Evolutionary conservation across 73 alveolate genomes (phyloP), one percentile per base, ranked within the genome.

Genomic region (Paramecium biaurelia): DNA sequence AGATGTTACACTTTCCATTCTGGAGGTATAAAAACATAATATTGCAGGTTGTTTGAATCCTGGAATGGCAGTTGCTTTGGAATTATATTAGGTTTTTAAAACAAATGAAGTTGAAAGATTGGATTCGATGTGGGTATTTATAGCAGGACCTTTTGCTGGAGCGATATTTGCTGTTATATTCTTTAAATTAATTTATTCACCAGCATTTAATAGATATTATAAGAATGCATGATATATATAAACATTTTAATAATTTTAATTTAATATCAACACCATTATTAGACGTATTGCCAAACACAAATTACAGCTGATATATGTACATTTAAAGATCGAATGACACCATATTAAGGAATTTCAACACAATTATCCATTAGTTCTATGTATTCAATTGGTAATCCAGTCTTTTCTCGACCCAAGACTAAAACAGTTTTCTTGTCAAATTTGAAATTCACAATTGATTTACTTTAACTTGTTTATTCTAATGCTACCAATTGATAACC

Each of bases 291-390:
- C 99, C 99, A 97, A n/a, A 97, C 93, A 93, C 98, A 96, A 28
- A 97, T 92, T 2, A 98, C 98, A 21, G 98, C 99, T 70, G 98
- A 93, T 35, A 96, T 96, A 92, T 97, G 99, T 14, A 97, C 99
- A 92, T 97, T 97, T 20, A 97, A 95, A 56, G 98, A 96, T 86
- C 98, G 70, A 10, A 96, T 92, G 45, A 93, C 92, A 11, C 98
- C 98, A 92, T 92, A 97, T 92, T 97, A 95, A 30, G 98, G 98
- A 34, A 97, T 97, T 43, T 96, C 98, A 11, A 97, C 96, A 90
- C 99, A 97, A 84, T 96, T 85, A 94, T 97, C 99, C 86, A 97
- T 89, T 57, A 89, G 47, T 70, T 89, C 94, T 76, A 95, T 92
- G 74, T 96, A 96, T 85, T 96, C 97, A 49, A 95, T 95, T 34